phyloP scores from a whole-genome alignment of 139 green algal genomes.

The Coelastrella sp. region DNA sequence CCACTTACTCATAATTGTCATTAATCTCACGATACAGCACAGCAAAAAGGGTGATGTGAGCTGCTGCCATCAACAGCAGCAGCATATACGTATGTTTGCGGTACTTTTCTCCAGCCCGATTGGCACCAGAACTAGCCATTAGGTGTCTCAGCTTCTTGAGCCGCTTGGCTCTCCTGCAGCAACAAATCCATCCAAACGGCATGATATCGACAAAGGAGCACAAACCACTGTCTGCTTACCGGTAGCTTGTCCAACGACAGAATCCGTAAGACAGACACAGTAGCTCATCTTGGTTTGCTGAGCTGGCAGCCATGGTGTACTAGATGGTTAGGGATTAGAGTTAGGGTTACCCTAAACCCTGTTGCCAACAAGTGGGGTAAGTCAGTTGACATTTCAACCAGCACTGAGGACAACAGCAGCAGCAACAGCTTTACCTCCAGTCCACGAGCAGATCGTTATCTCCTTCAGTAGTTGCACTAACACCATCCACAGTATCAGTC shows the following conservation, averaged over 20 bases:
- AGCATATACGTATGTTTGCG: slow-evolving; percentile 22
- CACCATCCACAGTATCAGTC: slow-evolving; percentile 8
- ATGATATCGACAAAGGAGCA: neutral
- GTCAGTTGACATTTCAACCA: neutral
- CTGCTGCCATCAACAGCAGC: neutral
- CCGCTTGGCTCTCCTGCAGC: slow-evolving; percentile 39
- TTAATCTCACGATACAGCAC: slow-evolving; percentile 32
- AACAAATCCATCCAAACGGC: no score
- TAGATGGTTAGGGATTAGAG: no score
- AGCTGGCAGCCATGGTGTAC: no score
- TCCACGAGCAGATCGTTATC: slow-evolving; percentile 41
- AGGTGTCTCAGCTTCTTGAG: slow-evolving; percentile 48
- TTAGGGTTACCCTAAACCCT: no score
- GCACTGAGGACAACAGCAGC: neutral
- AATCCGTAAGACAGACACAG: no score
- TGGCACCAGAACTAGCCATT: slow-evolving; percentile 35
- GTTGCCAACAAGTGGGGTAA: neutral
- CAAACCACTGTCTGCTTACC: neutral
- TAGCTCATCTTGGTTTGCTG: no score
- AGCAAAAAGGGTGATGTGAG: slow-evolving; percentile 23
- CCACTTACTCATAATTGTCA: slow-evolving; percentile 28
- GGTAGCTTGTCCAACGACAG: neutral
- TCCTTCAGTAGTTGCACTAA: neutral
- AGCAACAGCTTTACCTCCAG: slow-evolving; percentile 28
- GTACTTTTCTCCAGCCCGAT: slow-evolving; percentile 9